Evolutionary conservation across 2,329 filamentous ascomycete genomes (phyloP).

Genomic region (Cladosporium sp.): DNA sequence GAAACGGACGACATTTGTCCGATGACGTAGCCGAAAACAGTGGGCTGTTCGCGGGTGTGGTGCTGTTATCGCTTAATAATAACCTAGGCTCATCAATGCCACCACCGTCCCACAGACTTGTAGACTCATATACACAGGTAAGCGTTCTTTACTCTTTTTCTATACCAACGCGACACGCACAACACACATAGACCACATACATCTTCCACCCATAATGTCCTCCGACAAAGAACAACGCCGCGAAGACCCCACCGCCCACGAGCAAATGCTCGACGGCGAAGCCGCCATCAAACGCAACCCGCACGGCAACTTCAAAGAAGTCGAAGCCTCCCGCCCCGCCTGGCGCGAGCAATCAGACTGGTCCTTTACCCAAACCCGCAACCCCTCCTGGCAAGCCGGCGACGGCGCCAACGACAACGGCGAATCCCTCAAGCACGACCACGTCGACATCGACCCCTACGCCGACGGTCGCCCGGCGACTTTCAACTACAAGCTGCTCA

Average conservation of each 20-base stretch:
- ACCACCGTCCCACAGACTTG: not conserved
- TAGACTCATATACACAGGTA: not conserved
- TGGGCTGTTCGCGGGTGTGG: not conserved
- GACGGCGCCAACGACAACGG: constrained; percentile 63
- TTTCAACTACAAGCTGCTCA: constrained; percentile 91
- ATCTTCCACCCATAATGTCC: constrained; percentile 29
- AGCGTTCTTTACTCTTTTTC: not conserved
- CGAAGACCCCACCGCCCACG: constrained; percentile 32
- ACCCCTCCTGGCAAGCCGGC: constrained; percentile 67
- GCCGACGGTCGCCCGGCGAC: constrained; percentile 65
- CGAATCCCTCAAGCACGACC: constrained; percentile 55
- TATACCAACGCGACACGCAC: too few relatives aligned
- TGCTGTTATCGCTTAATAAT: not conserved
- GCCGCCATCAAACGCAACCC: constrained; percentile 61
- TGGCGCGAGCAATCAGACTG: constrained; percentile 55
- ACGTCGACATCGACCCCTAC: constrained; percentile 81
- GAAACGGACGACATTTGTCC: not conserved
- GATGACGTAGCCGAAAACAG: not conserved
- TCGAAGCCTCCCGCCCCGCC: constrained; percentile 66
- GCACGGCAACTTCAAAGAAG: constrained; percentile 73
- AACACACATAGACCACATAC: not conserved
- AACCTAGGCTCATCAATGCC: not conserved
- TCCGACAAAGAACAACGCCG: constrained; percentile 33
- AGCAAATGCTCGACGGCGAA: constrained; percentile 46
- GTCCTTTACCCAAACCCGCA: constrained; percentile 63